Evolutionary conservation across 2,329 filamentous ascomycete genomes (phyloP).

Genomic region (Teratosphaeria zuluensis): DNA sequence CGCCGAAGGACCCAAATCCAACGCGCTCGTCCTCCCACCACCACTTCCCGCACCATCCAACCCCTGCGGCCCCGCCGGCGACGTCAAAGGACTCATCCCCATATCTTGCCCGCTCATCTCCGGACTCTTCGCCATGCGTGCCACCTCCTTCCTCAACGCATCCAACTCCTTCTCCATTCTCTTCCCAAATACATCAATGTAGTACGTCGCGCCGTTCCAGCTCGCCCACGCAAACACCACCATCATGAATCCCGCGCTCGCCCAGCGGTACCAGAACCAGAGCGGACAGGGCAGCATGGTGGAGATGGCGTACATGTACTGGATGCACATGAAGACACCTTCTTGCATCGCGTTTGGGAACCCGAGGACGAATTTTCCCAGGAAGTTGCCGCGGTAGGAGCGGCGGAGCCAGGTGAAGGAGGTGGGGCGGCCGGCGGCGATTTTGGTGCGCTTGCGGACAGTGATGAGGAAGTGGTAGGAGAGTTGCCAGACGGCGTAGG

Average conservation of each 20-base stretch:
- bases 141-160: slow-evolving; percentile 73
- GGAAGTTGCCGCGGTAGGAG: slow-evolving; percentile 81
- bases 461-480: slow-evolving; percentile 92
- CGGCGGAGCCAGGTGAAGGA: slow-evolving; percentile 95
- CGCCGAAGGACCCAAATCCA: slow-evolving; percentile 23
- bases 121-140: slow-evolving; percentile 21
- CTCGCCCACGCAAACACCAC: slow-evolving; percentile 88
- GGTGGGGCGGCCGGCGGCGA: slow-evolving; percentile 86
- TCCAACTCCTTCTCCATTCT: slow-evolving; percentile 96
- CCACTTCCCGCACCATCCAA: slow-evolving; percentile 5
- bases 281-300: slow-evolving; percentile 92
- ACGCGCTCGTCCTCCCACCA: slow-evolving; percentile 13
- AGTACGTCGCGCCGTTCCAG: slow-evolving; percentile 94
- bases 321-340: slow-evolving; percentile 88
- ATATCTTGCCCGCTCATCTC: slow-evolving; percentile 17
- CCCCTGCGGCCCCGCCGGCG: slow-evolving; percentile 18
- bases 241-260: slow-evolving; percentile 66
- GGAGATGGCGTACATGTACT: slow-evolving; percentile 79
- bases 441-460: slow-evolving; percentile 87
- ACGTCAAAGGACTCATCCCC: slow-evolving; percentile 14
- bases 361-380: slow-evolving; percentile 74
- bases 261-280: slow-evolving; percentile 85
- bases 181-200: slow-evolving; percentile 96
- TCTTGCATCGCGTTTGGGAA: slow-evolving; percentile 72
- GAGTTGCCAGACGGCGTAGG: slow-evolving; percentile 88